Conservation (phyloP, 352 stramenopile genomes). For the Phytophthora pseudosyringae region DNA sequence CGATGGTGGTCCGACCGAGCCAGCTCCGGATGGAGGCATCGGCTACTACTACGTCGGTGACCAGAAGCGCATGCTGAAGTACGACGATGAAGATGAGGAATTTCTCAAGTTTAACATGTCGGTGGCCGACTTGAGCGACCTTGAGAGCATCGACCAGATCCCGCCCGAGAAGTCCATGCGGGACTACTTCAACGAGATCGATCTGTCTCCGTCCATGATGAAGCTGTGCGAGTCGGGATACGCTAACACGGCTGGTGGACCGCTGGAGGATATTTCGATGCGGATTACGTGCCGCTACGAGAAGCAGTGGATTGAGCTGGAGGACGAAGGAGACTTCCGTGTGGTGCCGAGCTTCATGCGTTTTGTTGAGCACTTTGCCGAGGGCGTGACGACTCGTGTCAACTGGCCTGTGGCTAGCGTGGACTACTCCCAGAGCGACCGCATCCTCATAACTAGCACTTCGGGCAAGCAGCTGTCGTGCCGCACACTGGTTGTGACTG, state of each 20-base stretch:
- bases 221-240: slow-evolving; percentile 83
- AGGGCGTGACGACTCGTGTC: slow-evolving; percentile 55
- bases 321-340: slow-evolving; percentile 84
- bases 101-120: slow-evolving; percentile 79
- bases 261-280: slow-evolving; percentile 78
- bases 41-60: slow-evolving; percentile 90
- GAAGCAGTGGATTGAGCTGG: slow-evolving; percentile 83
- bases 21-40: slow-evolving; percentile 75
- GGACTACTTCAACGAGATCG: slow-evolving; percentile 73
- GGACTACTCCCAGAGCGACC: slow-evolving; percentile 58
- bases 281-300: slow-evolving; percentile 83
- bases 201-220: slow-evolving; percentile 79
- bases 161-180: slow-evolving; percentile 69
- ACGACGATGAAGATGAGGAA: slow-evolving; percentile 70
- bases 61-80: slow-evolving; percentile 82
- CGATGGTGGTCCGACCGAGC: slow-evolving; percentile 76
- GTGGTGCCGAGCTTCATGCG: slow-evolving; percentile 73
- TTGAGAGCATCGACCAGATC: slow-evolving; percentile 67
- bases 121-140: slow-evolving; percentile 67
- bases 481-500: slow-evolving; percentile 69
- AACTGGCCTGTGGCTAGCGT: slow-evolving; percentile 65
- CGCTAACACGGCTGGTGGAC: slow-evolving; percentile 77
- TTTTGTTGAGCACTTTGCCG: slow-evolving; percentile 65
- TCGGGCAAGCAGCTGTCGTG: slow-evolving; percentile 66
- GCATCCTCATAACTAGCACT: slow-evolving; percentile 65